Conservation (phyloP, 164 flowering plant genomes). For the Umbellularia californica region DNA sequence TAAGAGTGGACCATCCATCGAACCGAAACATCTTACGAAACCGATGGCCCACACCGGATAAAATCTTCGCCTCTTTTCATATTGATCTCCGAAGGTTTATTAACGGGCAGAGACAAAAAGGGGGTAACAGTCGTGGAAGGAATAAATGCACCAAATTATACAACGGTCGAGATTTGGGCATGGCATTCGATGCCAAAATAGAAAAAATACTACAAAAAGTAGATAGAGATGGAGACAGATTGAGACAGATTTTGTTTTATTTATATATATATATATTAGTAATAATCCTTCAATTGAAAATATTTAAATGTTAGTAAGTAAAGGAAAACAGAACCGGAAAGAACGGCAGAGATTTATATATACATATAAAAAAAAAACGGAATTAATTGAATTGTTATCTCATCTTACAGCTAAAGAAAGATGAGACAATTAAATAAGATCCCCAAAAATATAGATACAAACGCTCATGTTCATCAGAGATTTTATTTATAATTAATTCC, state of each 20-base stretch:
- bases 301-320: neutral
- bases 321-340: neutral
- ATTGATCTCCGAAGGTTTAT: too few species aligned
- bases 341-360: neutral
- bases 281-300: neutral
- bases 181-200: neutral
- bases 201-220: too few species aligned
- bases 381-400: neutral
- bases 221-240: neutral
- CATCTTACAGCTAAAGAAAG: too few species aligned
- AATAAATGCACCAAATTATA: neutral
- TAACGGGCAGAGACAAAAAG: neutral
- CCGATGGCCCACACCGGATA: neutral
- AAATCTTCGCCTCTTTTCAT: neutral
- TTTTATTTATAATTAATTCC: too few species aligned
- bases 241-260: neutral
- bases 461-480: too few species aligned
- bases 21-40: neutral
- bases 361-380: neutral
- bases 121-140: neutral
- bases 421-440: too few species aligned
- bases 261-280: neutral
- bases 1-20: too few species aligned
- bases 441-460: too few species aligned
- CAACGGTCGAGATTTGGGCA: neutral